Percentiles rank a stretch among this genome's conserved stretches.
Conservation (phyloP, 73 alveolate species). For the Stentor coeruleus region DNA sequence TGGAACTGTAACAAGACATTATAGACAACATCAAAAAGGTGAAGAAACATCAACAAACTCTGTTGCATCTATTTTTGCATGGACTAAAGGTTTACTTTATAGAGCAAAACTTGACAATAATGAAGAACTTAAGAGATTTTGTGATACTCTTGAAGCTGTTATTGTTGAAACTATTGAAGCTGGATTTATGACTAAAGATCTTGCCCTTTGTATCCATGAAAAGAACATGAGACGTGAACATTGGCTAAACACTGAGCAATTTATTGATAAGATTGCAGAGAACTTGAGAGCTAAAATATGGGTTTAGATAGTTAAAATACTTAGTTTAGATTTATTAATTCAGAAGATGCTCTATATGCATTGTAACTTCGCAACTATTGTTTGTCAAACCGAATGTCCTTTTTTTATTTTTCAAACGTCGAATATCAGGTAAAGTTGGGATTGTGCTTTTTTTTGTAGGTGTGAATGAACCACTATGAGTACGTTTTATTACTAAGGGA, state of each 20-base stretch:
- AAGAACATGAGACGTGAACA: slow-evolving; percentile 30
- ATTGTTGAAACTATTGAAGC: slow-evolving; percentile 54
- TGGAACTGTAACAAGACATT: slow-evolving; percentile 89
- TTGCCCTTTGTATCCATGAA: slow-evolving; percentile 72
- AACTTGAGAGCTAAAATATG: slow-evolving; percentile 28
- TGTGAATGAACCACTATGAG: neutral
- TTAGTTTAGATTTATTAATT: slow-evolving; percentile 3
- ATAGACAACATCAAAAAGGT: slow-evolving; percentile 77
- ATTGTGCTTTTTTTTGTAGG: neutral
- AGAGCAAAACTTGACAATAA: slow-evolving; percentile 79
- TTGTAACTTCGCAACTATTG: neutral
- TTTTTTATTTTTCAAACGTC: neutral
- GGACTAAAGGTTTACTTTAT: slow-evolving; percentile 83
- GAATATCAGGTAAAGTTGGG: neutral
- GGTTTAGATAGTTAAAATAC: too few relatives aligned
- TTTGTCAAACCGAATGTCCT: neutral
- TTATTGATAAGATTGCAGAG: slow-evolving; percentile 38
- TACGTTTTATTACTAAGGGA: neutral
- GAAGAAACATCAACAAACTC: slow-evolving; percentile 85
- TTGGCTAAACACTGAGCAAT: slow-evolving; percentile 41
- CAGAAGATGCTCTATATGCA: too few relatives aligned
- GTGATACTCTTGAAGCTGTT: slow-evolving; percentile 62
- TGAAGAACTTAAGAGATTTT: slow-evolving; percentile 50
- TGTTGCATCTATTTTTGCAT: slow-evolving; percentile 81
- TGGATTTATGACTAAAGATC: slow-evolving; percentile 85